These are phyloP conservation scores for Yamadazyma laniorum DNA, from an alignment of 805 yeast species.

Conservation along the genomic window DNA sequence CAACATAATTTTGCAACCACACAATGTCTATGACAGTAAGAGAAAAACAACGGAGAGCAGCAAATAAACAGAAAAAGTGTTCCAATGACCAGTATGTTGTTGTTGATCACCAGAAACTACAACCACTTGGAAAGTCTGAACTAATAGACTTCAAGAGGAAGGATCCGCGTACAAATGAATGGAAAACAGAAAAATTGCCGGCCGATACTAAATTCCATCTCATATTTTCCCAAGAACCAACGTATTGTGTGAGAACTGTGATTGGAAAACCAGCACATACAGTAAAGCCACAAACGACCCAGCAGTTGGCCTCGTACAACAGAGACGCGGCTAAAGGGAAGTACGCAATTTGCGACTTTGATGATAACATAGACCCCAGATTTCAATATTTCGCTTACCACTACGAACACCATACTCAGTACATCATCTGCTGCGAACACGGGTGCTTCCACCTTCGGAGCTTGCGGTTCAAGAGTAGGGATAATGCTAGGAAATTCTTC, in stretches of 20 bases:
- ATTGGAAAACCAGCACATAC: conserved; percentile 4
- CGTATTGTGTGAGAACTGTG: conserved; percentile 3
- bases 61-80: background rate
- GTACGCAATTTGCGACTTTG: conserved; percentile 4
- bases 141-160: background rate
- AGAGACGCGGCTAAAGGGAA: conserved; percentile 5
- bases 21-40: background rate
- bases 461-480: conserved; percentile 2
- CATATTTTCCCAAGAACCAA: conserved; percentile 4
- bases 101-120: background rate
- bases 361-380: conserved; percentile 7
- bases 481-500: conserved; percentile 2
- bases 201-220: background rate
- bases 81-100: background rate
- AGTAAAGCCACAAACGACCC: background rate
- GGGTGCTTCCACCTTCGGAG: conserved; percentile 10
- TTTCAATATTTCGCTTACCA: conserved; percentile 7
- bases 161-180: background rate
- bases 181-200: conserved; percentile 1
- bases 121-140: background rate
- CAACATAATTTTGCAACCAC: background rate
- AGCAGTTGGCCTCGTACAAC: background rate
- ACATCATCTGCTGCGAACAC: conserved; percentile 7
- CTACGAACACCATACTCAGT: conserved; percentile 8
- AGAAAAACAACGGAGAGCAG: background rate